Conservation (phyloP, 768 basidiomycete species). For the Lentinula edodes region DNA sequence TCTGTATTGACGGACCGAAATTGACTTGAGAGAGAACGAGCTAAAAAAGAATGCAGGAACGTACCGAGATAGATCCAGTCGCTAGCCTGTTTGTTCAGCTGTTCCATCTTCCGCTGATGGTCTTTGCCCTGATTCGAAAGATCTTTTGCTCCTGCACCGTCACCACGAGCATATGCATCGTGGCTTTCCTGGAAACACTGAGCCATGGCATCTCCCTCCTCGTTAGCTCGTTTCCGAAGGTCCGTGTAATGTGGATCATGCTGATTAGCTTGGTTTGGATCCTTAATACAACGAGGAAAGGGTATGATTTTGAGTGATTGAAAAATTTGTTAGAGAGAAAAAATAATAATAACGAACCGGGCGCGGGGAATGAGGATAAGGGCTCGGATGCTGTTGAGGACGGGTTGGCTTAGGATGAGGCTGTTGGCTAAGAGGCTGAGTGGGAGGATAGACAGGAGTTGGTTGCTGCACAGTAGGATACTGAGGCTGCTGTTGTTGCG, state of each 20-base stretch:
- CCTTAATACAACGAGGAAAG: conserved; percentile 22
- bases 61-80: conserved; percentile 82
- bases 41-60: conserved; percentile 14
- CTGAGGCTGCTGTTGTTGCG: conserved; percentile 8
- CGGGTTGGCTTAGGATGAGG: conserved; percentile 6
- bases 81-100: conserved; percentile 74
- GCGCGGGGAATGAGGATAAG: conserved; percentile 4
- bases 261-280: conserved; percentile 59
- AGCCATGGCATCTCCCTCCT: conserved; percentile 78
- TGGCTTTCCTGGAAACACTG: conserved; percentile 66
- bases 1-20: conserved; percentile 32
- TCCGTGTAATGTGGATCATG: conserved; percentile 62
- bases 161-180: conserved; percentile 64
- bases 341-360: neutral
- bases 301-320: neutral
- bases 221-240: conserved; percentile 71
- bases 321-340: neutral
- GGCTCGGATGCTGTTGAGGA: conserved; percentile 1
- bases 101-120: conserved; percentile 74
- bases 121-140: conserved; percentile 76
- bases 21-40: neutral
- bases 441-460: conserved; percentile 1
- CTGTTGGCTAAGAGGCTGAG: neutral
- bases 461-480: neutral
- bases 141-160: conserved; percentile 78